phyloP scores from a whole-genome alignment of 2,329 filamentous ascomycete species.

The Neofusicoccum parvum region DNA sequence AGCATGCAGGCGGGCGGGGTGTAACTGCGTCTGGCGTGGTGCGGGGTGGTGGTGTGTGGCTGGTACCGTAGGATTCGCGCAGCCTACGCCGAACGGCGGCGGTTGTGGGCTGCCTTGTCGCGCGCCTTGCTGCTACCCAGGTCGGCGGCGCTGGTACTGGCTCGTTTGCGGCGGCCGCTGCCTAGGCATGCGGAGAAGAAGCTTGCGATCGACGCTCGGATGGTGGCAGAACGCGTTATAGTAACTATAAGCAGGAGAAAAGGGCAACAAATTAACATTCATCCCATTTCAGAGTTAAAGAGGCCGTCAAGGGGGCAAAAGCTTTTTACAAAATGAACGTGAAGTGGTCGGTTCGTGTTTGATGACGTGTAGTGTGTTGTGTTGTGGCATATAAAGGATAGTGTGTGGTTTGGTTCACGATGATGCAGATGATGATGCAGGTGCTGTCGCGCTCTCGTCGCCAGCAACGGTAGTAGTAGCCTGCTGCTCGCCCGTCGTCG shows the following conservation, averaged over 20 bases:
- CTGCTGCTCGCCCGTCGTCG: conserved; percentile 18
- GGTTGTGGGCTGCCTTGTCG: not conserved
- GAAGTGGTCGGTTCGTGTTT: not conserved
- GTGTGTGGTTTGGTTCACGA: not conserved
- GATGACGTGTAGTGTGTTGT: not conserved
- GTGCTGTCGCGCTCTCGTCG: conserved; percentile 10
- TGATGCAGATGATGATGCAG: conserved; percentile 17
- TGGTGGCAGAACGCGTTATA: conserved; percentile 12
- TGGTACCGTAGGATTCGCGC: not conserved
- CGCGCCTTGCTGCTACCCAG: not conserved
- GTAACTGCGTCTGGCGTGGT: not conserved
- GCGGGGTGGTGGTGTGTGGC: not conserved
- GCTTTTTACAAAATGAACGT: conserved; percentile 18
- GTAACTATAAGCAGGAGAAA: conserved; percentile 2
- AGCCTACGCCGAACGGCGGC: conserved; percentile 9
- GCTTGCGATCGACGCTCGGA: conserved; percentile 19
- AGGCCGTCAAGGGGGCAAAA: not conserved
- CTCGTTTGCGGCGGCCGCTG: conserved; percentile 10
- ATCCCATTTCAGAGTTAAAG: conserved; percentile 4
- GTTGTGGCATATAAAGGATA: not conserved
- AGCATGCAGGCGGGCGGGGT: not conserved
- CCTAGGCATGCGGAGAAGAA: conserved; percentile 19
- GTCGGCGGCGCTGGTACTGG: not conserved
- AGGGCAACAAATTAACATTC: conserved; percentile 15
- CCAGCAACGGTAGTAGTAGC: conserved; percentile 10